A percentile compares a stretch with the other conserved stretches of the same genome.
Evolutionary conservation across 2,329 filamentous ascomycete species (phyloP).

Genomic region (Ceratocystis cubensis): DNA sequence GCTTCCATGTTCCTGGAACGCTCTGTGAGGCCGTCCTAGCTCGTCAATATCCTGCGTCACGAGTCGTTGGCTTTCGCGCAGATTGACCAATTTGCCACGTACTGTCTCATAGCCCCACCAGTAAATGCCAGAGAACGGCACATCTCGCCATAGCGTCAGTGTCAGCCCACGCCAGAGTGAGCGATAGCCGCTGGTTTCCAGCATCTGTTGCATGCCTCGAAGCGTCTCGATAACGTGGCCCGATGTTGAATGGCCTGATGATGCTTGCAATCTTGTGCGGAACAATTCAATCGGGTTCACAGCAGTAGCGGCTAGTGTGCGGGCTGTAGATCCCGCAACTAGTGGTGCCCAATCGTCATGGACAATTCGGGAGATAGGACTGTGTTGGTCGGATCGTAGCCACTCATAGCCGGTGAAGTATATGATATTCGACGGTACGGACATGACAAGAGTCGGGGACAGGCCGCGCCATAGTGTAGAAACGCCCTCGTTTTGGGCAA

Average conservation of each 20-base stretch:
- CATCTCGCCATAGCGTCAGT: conserved; percentile 88
- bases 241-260: conserved; percentile 42
- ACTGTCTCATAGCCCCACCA: conserved; percentile 96
- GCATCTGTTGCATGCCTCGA: conserved; percentile 65
- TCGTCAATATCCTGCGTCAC: conserved; percentile 15
- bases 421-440: conserved; percentile 89
- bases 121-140: conserved; percentile 92
- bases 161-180: conserved; percentile 85
- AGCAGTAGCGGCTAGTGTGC: conserved; percentile 65
- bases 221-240: conserved; percentile 71
- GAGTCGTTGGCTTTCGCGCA: conserved; percentile 24
- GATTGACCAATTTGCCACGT: conserved; percentile 56
- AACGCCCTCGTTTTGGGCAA: conserved; percentile 81
- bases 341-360: conserved; percentile 67
- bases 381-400: conserved; percentile 60
- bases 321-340: conserved; percentile 63
- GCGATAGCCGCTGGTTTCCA: conserved; percentile 58
- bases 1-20: conserved; percentile 53
- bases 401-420: conserved; percentile 98
- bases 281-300: conserved; percentile 93
- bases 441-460: conserved; percentile 89
- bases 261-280: conserved; percentile 79
- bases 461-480: conserved; percentile 83
- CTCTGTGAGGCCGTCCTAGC: conserved; percentile 29
- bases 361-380: conserved; percentile 53